phyloP scores from a whole-genome alignment of 1,284 basidiomycete species.

The Ustilago trichophora region DNA sequence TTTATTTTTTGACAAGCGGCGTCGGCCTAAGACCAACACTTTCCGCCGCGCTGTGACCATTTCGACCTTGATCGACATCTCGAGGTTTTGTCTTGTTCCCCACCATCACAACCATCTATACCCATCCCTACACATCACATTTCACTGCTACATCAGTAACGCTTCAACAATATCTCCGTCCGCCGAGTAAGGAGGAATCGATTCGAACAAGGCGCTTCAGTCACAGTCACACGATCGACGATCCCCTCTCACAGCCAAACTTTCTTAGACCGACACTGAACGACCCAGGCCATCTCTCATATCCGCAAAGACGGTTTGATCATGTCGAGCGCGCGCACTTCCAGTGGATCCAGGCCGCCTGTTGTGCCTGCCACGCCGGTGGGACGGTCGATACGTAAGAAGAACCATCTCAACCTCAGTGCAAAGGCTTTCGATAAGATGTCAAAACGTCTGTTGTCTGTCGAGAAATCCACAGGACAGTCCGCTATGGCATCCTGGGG shows the following conservation, averaged over 20 bases:
- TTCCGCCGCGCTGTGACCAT: not conserved
- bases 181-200: too few relatives aligned
- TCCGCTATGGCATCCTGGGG: constrained; percentile 34
- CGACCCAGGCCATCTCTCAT: too few relatives aligned
- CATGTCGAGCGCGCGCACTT: constrained; percentile 35
- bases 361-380: constrained; percentile 43
- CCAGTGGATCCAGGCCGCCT: constrained; percentile 40
- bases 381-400: constrained; percentile 43
- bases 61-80: too few relatives aligned
- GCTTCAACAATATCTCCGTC: too few relatives aligned
- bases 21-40: constrained; percentile 28
- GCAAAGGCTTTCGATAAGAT: constrained; percentile 60
- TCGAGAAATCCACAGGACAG: constrained; percentile 38
- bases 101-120: constrained; percentile 5
- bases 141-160: too few relatives aligned
- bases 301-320: constrained; percentile 40
- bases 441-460: constrained; percentile 41
- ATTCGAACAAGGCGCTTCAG: too few relatives aligned
- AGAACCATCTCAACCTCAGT: constrained; percentile 52
- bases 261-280: too few relatives aligned
- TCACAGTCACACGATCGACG: too few relatives aligned
- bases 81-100: not conserved
- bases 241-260: too few relatives aligned
- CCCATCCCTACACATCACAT: not conserved
- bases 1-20: not conserved